Base-by-base conservation (phyloP, 345 rosid genomes). In the Orychophragmus violaceus region DNA sequence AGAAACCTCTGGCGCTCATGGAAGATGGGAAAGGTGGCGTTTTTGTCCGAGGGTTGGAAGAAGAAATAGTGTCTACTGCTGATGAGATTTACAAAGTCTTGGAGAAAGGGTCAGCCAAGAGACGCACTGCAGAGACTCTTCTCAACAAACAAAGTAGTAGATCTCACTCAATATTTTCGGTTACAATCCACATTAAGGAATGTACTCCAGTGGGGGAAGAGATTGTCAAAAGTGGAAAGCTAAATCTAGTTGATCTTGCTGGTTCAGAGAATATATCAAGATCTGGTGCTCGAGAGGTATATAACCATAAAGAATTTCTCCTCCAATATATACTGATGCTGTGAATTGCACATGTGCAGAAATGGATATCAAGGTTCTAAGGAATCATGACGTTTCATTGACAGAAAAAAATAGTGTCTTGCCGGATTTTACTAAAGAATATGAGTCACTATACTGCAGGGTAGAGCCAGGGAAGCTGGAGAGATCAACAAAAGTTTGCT, bases 11-110 rank as follows among this genome's bases (percentile, higher is more conserved):
- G 46, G 97, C 97, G 62, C 97, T 93, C 45, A 90, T 90, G 98
- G 98, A 93, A 80, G 98, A 90, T 82, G 98, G 98, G 54, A 93
- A 87, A 74, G 98, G 98, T 24, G 98, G 96, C 55, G 97, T 93
- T 64, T 85, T 93, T 50, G 95, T 88, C 23, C 66, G 97, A 74
- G 98, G 98, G 27, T 76, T 93, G 82, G 98, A 93, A 79, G 98
- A 93, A 83, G 98, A 93, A 79, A 80, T 93, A 3, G 98, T 93
- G 50, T 80, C 84, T 59, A 82, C 97, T 67, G 98, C 98, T 14
- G 86, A 90, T 77, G 98, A 93, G 80, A 93, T 93, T 76, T 93
- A 93, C 75, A 90, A 88, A 79, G 87, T 93, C 62, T 80, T 93
- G 85, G 98, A 93, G 79, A 93, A 85, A 77, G 98, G 98, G 8